Conservation (phyloP, 345 rosid species). For the Moringa oleifera region DNA sequence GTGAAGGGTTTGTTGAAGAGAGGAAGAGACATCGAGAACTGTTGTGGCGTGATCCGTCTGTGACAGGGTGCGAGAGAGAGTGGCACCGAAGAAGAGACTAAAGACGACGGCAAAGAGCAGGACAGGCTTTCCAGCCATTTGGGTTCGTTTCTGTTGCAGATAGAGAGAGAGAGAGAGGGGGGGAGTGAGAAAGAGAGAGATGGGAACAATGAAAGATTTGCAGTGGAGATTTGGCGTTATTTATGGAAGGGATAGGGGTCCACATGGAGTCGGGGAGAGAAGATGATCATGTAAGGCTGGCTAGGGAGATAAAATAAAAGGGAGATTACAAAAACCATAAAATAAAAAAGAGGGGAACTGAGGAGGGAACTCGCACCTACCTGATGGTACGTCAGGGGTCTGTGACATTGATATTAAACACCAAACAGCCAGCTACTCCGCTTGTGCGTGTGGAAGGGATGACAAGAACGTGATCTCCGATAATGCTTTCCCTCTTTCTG, state of each 20-base stretch:
- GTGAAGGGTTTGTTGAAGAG: slow-evolving; percentile 43
- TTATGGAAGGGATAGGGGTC: slow-evolving; percentile 12
- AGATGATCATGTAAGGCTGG: background rate
- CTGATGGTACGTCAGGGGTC: too few relatives aligned
- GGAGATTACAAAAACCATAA: too few relatives aligned
- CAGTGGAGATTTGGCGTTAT: slow-evolving; percentile 3
- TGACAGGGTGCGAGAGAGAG: slow-evolving; percentile 35
- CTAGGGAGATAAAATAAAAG: background rate
- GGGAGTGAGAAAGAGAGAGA: background rate
- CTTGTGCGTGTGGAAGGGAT: too few relatives aligned
- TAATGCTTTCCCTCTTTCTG: too few relatives aligned
- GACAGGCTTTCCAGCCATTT: background rate
- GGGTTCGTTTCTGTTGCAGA: too few relatives aligned
- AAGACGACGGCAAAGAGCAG: slow-evolving; percentile 15
- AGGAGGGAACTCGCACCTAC: too few relatives aligned
- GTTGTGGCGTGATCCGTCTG: slow-evolving; percentile 12
- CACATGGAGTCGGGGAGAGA: too few relatives aligned
- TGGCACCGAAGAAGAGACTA: slow-evolving; percentile 7
- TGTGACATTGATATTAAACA: too few relatives aligned
- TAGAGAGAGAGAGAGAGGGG: slow-evolving; percentile 15
- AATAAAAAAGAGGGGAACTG: too few relatives aligned
- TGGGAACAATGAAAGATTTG: background rate
- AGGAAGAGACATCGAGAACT: slow-evolving; percentile 37
- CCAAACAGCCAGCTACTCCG: too few relatives aligned
- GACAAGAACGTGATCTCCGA: too few relatives aligned